Conservation (phyloP, 2,329 filamentous ascomycete species). For the Talaromyces verruculosus region DNA sequence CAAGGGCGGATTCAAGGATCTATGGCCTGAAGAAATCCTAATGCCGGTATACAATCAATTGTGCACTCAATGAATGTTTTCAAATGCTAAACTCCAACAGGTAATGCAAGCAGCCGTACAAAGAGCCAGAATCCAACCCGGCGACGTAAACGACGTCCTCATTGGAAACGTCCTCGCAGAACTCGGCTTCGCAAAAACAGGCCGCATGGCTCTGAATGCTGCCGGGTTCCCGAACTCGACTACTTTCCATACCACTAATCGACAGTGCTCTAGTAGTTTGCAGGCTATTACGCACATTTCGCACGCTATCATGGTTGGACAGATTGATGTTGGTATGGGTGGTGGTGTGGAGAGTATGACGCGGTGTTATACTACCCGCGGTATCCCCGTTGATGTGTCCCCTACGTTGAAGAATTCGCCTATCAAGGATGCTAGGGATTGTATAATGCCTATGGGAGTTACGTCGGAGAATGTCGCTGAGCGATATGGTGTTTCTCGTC, state of each 20-base stretch:
- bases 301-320: conserved; percentile 72
- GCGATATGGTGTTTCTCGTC: conserved; percentile 77
- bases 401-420: conserved; percentile 25
- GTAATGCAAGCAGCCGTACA: conserved; percentile 30
- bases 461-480: conserved; percentile 90
- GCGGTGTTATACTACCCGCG: conserved; percentile 28
- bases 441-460: conserved; percentile 90
- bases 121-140: conserved; percentile 62
- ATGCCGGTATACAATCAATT: conserved; percentile 5
- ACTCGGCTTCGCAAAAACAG: conserved; percentile 78
- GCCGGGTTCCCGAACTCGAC: conserved; percentile 89
- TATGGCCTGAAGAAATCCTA: conserved; percentile 31
- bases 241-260: conserved; percentile 75
- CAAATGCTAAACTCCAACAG: conserved; percentile 17
- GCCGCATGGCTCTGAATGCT: conserved; percentile 79
- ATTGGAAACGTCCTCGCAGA: conserved; percentile 71
- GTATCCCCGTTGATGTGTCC: conserved; percentile 30
- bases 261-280: conserved; percentile 92
- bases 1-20: conserved; percentile 89
- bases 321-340: conserved; percentile 83
- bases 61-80: neutral
- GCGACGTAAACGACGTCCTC: conserved; percentile 76
- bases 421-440: conserved; percentile 69
- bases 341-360: conserved; percentile 87
- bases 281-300: conserved; percentile 92